Percentiles rank a stretch among this genome's conserved stretches.
These are phyloP conservation scores for Dendrobium chrysotoxum DNA, from an alignment of 106 monocot species.

Conservation along the genomic window DNA sequence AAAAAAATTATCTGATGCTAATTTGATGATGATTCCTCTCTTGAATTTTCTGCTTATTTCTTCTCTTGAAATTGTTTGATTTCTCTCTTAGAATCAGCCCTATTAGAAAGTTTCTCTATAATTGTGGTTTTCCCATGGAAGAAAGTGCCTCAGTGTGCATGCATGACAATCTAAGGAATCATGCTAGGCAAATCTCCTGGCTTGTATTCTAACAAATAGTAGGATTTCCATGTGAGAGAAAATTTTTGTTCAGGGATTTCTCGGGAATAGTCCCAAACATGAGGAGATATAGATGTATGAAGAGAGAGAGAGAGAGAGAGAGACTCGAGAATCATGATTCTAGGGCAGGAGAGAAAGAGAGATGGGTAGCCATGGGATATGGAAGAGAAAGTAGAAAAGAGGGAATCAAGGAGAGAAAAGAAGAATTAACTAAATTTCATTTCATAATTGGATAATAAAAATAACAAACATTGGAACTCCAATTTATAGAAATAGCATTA, in stretches of 20 bases:
- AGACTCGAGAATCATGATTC: background rate
- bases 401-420: background rate
- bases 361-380: background rate
- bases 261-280: background rate
- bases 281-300: too few species aligned
- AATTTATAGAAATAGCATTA: too few species aligned
- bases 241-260: background rate
- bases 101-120: background rate
- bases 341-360: background rate
- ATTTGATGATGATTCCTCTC: too few species aligned
- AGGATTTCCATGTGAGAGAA: background rate
- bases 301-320: too few species aligned
- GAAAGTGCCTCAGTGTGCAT: background rate
- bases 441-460: too few species aligned
- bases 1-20: too few species aligned
- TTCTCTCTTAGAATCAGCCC: background rate
- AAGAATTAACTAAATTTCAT: background rate
- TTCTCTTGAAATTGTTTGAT: too few species aligned
- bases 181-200: background rate
- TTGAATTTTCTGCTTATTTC: too few species aligned
- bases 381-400: background rate
- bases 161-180: background rate
- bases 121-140: background rate
- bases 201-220: background rate
- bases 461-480: too few species aligned